Evolutionary conservation across 495 filamentous ascomycete species (phyloP).

Genomic region (Aspergillus mulundensis): DNA sequence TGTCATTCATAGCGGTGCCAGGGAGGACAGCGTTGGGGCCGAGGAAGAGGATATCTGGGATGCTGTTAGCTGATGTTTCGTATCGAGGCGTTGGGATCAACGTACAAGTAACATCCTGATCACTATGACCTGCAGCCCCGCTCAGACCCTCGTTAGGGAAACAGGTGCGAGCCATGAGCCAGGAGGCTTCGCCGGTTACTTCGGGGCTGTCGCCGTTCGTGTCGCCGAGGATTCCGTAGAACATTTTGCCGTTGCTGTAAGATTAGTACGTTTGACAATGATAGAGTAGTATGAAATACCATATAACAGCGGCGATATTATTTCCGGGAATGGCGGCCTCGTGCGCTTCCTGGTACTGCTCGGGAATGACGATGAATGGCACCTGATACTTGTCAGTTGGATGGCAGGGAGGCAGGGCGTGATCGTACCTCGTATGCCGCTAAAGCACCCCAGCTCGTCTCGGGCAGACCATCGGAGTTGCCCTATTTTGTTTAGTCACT

Average conservation of each 20-base stretch:
- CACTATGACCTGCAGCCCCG: constrained; percentile 28
- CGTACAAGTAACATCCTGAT: constrained; percentile 34
- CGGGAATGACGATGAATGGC: constrained; percentile 36
- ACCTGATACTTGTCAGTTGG: constrained; percentile 14
- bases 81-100: neutral
- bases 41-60: constrained; percentile 32
- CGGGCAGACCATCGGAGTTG: constrained; percentile 29
- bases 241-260: constrained; percentile 34
- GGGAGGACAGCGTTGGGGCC: constrained; percentile 29
- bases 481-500: constrained; percentile 16
- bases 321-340: constrained; percentile 26
- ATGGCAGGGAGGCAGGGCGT: neutral
- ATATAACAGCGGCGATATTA: constrained; percentile 37
- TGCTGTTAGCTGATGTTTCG: neutral
- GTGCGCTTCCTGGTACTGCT: constrained; percentile 27
- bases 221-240: constrained; percentile 39
- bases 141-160: constrained; percentile 33
- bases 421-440: constrained; percentile 25
- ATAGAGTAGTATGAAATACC: constrained; percentile 15
- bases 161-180: constrained; percentile 38
- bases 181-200: constrained; percentile 38
- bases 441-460: constrained; percentile 36
- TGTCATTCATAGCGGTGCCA: constrained; percentile 24
- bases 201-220: constrained; percentile 31
- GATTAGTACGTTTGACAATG: neutral